phyloP scores from a whole-genome alignment of 225 moss, liverwort and hornwort genomes.

The Pleurozium schreberi region DNA sequence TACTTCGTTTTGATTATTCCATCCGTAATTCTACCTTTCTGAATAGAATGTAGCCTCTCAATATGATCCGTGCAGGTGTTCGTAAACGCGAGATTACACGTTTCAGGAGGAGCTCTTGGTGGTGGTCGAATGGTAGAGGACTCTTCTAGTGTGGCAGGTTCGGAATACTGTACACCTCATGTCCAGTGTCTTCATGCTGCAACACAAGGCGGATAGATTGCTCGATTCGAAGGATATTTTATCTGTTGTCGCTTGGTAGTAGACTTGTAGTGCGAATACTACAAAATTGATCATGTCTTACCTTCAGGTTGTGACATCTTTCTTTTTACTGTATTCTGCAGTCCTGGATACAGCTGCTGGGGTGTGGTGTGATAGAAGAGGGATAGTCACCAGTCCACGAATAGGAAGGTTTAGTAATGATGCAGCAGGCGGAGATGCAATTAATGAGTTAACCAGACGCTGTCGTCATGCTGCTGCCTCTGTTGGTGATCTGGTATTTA shows the following conservation, averaged over 20 bases:
- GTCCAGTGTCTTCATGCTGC: background rate
- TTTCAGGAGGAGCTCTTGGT: slow-evolving; percentile 64
- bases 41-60: background rate
- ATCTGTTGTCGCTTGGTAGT: background rate
- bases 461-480: slow-evolving; percentile 62
- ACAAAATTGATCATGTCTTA: background rate
- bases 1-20: background rate
- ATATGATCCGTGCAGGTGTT: slow-evolving; percentile 29
- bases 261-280: background rate
- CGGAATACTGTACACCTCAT: background rate
- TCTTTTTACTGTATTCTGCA: slow-evolving; percentile 12
- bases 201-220: background rate
- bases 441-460: slow-evolving; percentile 52
- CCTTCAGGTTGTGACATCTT: background rate
- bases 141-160: slow-evolving; percentile 65
- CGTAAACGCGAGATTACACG: slow-evolving; percentile 59
- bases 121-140: slow-evolving; percentile 73
- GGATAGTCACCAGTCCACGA: slow-evolving; percentile 50
- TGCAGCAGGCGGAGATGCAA: slow-evolving; percentile 54
- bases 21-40: background rate
- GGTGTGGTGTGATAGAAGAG: slow-evolving; percentile 57
- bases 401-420: slow-evolving; percentile 51
- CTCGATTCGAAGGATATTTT: background rate
- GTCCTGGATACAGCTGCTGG: slow-evolving; percentile 61
- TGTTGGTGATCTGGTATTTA: slow-evolving; percentile 50